Conservation (phyloP, 1,284 basidiomycete genomes). For the Psilocybe mexicana region DNA sequence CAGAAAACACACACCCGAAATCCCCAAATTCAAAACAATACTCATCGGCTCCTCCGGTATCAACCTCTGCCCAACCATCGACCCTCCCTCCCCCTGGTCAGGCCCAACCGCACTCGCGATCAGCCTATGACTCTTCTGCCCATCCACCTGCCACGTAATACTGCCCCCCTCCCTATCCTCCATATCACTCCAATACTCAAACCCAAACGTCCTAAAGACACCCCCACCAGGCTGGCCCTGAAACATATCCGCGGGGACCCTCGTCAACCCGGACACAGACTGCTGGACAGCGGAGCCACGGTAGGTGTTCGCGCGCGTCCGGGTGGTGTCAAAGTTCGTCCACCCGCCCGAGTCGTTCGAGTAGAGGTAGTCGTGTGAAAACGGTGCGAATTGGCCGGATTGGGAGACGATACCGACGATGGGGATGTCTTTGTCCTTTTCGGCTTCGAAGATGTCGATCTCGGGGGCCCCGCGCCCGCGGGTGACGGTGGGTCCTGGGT, state of each 20-base stretch:
- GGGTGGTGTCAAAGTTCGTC: slow-evolving; percentile 46
- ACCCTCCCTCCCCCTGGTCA: slow-evolving; percentile 45
- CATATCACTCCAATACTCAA: slow-evolving; percentile 70
- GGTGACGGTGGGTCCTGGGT: slow-evolving; percentile 43
- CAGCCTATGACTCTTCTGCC: slow-evolving; percentile 51
- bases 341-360: slow-evolving; percentile 46
- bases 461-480: slow-evolving; percentile 75
- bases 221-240: slow-evolving; percentile 45
- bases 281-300: slow-evolving; percentile 52
- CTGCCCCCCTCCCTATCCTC: slow-evolving; percentile 53
- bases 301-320: slow-evolving; percentile 63
- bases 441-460: slow-evolving; percentile 82
- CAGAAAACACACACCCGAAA: slow-evolving; percentile 50
- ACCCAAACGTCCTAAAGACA: slow-evolving; percentile 50
- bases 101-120: slow-evolving; percentile 55
- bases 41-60: slow-evolving; percentile 78
- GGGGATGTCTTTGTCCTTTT: slow-evolving; percentile 49
- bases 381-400: slow-evolving; percentile 67
- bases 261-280: slow-evolving; percentile 52
- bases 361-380: slow-evolving; percentile 56
- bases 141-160: slow-evolving; percentile 67
- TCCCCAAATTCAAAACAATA: slow-evolving; percentile 65
- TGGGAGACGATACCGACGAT: slow-evolving; percentile 58
- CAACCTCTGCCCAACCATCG: slow-evolving; percentile 58
- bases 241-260: slow-evolving; percentile 55